Conservation (phyloP, 2,329 filamentous ascomycete species). For the Botrytis galanthina region DNA sequence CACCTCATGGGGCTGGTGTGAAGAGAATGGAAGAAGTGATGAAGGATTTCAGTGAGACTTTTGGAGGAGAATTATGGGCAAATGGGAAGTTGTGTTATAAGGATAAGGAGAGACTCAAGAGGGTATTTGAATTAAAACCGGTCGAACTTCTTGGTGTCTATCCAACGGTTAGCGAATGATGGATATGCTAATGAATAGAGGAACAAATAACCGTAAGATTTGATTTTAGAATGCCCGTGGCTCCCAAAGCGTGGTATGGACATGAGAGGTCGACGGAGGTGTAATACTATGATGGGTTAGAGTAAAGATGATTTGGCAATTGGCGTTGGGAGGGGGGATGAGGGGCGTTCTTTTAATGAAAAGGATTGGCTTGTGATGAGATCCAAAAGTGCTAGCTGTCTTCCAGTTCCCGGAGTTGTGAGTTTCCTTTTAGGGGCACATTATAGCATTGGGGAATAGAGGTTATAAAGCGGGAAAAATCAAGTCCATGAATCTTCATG, state of each 20-base stretch:
- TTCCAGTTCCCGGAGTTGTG: background rate
- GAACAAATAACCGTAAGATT: too few relatives aligned
- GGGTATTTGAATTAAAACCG: conserved; percentile 9
- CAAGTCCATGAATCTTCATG: background rate
- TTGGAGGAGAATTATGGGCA: conserved; percentile 22
- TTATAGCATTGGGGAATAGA: background rate
- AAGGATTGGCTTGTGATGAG: background rate
- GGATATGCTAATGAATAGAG: background rate
- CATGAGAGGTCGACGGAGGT: too few relatives aligned
- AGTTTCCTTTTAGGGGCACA: background rate
- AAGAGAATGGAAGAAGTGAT: conserved; percentile 2
- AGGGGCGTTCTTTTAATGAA: background rate
- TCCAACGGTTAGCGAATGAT: background rate
- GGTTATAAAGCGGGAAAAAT: background rate
- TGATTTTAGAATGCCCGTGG: background rate
- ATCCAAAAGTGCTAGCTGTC: background rate
- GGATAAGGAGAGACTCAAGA: background rate
- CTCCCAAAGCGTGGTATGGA: background rate
- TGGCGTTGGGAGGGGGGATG: too few relatives aligned
- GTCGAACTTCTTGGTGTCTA: background rate
- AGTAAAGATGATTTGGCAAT: too few relatives aligned
- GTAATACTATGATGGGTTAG: background rate
- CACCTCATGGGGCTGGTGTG: background rate
- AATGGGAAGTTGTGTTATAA: conserved; percentile 20
- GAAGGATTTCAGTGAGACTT: conserved; percentile 14